Percentiles rank a stretch among this genome's conserved stretches.
These are phyloP conservation scores for Mortierella antarctica DNA, from an alignment of 192 early-diverging fungal species.

Conservation along the genomic window DNA sequence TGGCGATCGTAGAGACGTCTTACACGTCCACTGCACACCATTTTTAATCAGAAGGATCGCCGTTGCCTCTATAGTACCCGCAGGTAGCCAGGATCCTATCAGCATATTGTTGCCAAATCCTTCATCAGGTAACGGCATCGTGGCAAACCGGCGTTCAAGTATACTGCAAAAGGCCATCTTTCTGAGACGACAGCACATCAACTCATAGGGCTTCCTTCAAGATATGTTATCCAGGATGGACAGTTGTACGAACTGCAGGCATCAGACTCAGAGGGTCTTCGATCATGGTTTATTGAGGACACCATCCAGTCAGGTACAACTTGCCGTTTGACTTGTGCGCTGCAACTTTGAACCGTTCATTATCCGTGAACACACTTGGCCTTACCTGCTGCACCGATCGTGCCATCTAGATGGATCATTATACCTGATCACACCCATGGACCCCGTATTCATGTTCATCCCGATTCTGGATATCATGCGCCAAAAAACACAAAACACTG, in stretches of 20 bases:
- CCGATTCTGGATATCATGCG: conserved; percentile 56
- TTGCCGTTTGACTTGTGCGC: neutral
- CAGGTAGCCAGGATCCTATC: conserved; percentile 24
- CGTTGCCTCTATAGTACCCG: conserved; percentile 5
- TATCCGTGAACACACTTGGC: neutral
- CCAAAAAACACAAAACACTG: conserved; percentile 42
- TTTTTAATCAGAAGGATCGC: neutral
- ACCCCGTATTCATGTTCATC: conserved; percentile 57
- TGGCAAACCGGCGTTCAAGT: too few species aligned
- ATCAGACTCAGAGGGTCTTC: conserved; percentile 41
- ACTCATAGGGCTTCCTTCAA: conserved; percentile 45
- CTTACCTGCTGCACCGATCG: neutral
- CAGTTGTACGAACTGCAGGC: conserved; percentile 53
- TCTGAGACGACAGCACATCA: neutral
- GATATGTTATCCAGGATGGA: conserved; percentile 58
- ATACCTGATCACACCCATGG: conserved; percentile 55
- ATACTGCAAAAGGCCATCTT: neutral
- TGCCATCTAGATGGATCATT: conserved; percentile 52
- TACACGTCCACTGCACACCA: neutral
- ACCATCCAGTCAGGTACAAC: conserved; percentile 56
- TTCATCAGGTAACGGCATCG: conserved; percentile 42
- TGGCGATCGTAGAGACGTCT: too few species aligned
- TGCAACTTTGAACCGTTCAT: neutral
- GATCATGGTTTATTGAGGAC: conserved; percentile 59
- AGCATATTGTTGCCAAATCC: conserved; percentile 51